Evolutionary conservation across 345 rosid genomes (phyloP), one percentile per base, ranked within the genome.

Genomic region (Jatropha curcas): DNA sequence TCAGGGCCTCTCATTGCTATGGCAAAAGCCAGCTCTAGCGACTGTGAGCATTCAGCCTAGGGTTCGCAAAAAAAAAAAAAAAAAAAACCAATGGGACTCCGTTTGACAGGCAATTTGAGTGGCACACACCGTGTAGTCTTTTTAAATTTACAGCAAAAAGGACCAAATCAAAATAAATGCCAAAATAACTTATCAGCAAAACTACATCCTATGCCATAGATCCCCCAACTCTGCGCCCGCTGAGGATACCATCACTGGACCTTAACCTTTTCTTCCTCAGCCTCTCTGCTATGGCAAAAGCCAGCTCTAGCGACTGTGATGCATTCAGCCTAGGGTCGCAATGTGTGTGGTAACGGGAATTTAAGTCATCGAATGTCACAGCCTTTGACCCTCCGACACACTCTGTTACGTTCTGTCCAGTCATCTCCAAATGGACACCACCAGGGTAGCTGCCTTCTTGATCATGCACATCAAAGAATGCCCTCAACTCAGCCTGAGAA

Each of bases 401-500:
- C 70, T 86, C 89, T 7, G 89, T 86, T n/a, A 86, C 89, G 61
- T 86, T 84, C 77, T 86, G 89, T 2, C 89, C 89, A 0, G 89
- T 86, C 89, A 86, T 86, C 68, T 86, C 89, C 16, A 84, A 75
- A 66, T 86, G 89, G 13, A 86, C 85, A 10, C 89, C 87, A 34
- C 89, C 89, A 50, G 89, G 89, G 55, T 75, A 84, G 74, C 87
- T 86, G 2, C 89, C 87, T 82, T 86, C 89, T 76, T 86, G 87
- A 68, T 86, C 89, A 74, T 86, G 89, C 46, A 86, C 89, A 57
- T 86, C 89, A 57, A 86, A 86, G 83, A 86, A 86, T 0, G 89
- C 89, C 73, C 86, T 84, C 77, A 86, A 17, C 80, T 86, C 89
- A 34, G 83, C 84, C 89, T 86, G 68, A 70, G 20, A 31, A 45